Conservation (phyloP, 2,329 filamentous ascomycete species). For the Beauveria brongniartii region DNA sequence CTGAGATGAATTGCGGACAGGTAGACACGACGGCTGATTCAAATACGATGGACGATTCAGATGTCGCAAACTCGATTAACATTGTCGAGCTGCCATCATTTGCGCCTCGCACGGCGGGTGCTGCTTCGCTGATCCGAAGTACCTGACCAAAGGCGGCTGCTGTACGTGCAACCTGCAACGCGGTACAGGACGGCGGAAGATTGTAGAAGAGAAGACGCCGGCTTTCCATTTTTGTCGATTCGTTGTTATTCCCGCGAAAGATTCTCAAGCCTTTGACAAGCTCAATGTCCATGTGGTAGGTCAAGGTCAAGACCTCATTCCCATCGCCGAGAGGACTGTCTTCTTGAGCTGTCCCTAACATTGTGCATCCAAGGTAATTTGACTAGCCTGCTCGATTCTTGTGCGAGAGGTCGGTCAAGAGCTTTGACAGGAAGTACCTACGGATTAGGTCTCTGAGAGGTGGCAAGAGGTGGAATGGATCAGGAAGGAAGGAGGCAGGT, state of each 20-base stretch:
- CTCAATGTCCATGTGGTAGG: neutral
- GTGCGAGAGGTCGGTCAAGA: too few relatives aligned
- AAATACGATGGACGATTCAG: neutral
- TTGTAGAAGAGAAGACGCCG: neutral
- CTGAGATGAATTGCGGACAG: neutral
- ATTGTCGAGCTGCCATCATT: neutral
- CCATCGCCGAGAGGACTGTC: too few relatives aligned
- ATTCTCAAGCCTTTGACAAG: neutral
- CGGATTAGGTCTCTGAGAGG: too few relatives aligned
- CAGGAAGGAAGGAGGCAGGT: neutral
- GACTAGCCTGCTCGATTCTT: too few relatives aligned
- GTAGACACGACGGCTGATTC: neutral
- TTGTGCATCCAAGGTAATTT: neutral
- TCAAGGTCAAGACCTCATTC: neutral
- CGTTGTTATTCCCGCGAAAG: neutral
- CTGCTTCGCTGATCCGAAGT: neutral
- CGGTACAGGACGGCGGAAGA: neutral
- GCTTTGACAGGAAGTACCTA: too few relatives aligned
- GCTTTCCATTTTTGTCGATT: neutral
- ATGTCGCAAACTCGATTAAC: neutral
- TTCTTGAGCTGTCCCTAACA: neutral
- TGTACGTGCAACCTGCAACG: neutral
- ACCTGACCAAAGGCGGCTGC: neutral
- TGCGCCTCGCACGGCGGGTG: neutral
- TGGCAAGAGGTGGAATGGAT: neutral